These are phyloP conservation scores for Mycena sanguinolenta DNA, from an alignment of 768 basidiomycete species.

Conservation along the genomic window DNA sequence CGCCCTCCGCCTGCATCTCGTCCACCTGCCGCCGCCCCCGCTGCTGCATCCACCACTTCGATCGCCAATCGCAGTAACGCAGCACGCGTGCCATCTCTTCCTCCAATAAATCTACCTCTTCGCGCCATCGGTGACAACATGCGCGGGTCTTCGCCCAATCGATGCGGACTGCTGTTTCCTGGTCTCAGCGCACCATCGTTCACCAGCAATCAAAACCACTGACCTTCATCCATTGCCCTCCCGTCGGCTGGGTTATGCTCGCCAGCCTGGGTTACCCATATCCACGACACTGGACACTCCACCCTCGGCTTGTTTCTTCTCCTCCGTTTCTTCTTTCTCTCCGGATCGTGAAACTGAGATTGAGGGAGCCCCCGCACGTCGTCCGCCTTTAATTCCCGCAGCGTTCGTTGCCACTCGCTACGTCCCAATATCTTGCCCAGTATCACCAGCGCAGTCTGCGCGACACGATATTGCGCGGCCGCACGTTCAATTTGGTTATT, in stretches of 20 bases:
- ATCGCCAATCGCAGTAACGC: background rate
- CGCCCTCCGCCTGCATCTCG: background rate
- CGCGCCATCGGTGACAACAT: background rate
- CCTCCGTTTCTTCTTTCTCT: background rate
- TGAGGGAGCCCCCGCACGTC: conserved; percentile 39
- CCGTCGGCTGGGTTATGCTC: no score
- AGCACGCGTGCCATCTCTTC: background rate
- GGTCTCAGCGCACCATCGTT: no score
- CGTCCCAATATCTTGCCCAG: conserved; percentile 5
- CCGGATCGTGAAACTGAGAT: background rate
- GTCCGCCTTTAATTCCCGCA: conserved; percentile 24
- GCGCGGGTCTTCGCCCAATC: conserved; percentile 40
- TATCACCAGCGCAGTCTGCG: conserved; percentile 31
- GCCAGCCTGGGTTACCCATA: no score
- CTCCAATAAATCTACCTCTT: background rate
- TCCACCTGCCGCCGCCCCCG: background rate
- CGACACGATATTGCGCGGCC: conserved; percentile 36
- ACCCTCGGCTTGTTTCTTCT: background rate
- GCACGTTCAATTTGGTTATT: conserved; percentile 32
- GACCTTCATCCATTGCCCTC: no score
- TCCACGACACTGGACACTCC: no score
- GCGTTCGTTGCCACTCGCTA: conserved; percentile 32
- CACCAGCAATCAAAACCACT: no score
- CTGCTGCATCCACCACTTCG: conserved; percentile 18
- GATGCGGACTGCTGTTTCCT: conserved; percentile 27